Conservation (phyloP, 352 stramenopile species). For the Pilasporangium apinafurcum region DNA sequence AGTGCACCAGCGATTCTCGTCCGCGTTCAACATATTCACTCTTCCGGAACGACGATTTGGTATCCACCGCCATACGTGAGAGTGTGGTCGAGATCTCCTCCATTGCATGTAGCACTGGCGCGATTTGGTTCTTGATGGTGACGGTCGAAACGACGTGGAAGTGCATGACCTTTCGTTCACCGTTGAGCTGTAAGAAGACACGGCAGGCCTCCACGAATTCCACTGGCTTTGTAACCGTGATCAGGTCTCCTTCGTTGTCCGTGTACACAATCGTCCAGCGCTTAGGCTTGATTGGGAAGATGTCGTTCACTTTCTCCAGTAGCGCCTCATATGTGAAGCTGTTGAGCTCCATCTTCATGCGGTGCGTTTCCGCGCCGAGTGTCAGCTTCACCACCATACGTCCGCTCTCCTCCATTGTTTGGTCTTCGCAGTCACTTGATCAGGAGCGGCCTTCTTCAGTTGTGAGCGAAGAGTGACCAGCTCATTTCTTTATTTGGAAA, state of each 20-base stretch:
- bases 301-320: constrained; percentile 23
- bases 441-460: no score
- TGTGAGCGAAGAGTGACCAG: no score
- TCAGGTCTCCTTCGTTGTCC: constrained; percentile 62
- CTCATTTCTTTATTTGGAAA: no score
- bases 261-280: constrained; percentile 58
- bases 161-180: constrained; percentile 23
- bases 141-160: constrained; percentile 48
- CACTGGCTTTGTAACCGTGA: constrained; percentile 41
- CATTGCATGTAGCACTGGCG: constrained; percentile 37
- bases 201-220: constrained; percentile 55
- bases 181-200: constrained; percentile 33
- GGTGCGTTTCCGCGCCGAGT: constrained; percentile 38
- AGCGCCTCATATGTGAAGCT: constrained; percentile 40
- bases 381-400: constrained; percentile 52
- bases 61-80: constrained; percentile 23
- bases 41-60: constrained; percentile 15
- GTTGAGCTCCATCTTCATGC: constrained; percentile 20
- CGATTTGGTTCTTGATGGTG: constrained; percentile 39
- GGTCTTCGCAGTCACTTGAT: no score
- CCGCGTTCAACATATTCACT: constrained; percentile 34
- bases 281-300: constrained; percentile 18
- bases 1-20: constrained; percentile 42
- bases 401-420: not conserved
- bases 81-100: constrained; percentile 36